Evolutionary conservation across 305 asterid genomes (phyloP), one percentile per base, ranked within the genome.

Genomic region (Caryopteris hybrid): DNA sequence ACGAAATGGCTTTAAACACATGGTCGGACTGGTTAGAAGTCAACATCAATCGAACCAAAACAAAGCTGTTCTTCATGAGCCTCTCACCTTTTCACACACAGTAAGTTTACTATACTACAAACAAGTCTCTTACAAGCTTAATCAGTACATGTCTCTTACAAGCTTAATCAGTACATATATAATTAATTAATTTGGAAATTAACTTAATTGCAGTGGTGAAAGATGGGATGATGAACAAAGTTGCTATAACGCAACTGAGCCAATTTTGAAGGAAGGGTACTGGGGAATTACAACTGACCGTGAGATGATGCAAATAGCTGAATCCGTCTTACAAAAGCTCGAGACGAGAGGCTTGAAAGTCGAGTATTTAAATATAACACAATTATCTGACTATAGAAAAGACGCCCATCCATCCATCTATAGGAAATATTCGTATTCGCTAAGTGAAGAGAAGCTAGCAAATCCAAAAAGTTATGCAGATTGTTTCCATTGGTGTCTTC

Each of bases 401-500:
- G 94, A 86, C 55, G 92, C 71, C 1, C 94, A 86, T 58, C 82
- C 87, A 1, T 76, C 94, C 1, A 68, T 87, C 6, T 80, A 84
- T 58, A 78, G 69, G 68, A 70, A 68, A 8, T 83, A 55, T 27
- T 59, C 58, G 59, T 65, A 55, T 6, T 71, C 80, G 2, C 55
- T 60, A 48, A 80, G 76, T 1, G 59, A 68, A 45, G 79, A 82
- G n/a, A 78, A 84, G 25, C 51, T 76, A 4, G 67, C 68, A 1
- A 29, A 76, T 11, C 92, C 89, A 0, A 47, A 8, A 8, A 68
- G 56, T 14, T 76, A 80, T 58, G 55, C 88, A 20, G 98, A 89
- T 45, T 92, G 96, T 52, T 52, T 62, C 0, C 98, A 92, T 54
- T 92, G 96, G 95, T 92, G 98, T 59, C 92, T 92, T 17, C 96